Evolutionary conservation across 768 basidiomycete genomes (phyloP).

Genomic region (Steccherinum ochraceum): DNA sequence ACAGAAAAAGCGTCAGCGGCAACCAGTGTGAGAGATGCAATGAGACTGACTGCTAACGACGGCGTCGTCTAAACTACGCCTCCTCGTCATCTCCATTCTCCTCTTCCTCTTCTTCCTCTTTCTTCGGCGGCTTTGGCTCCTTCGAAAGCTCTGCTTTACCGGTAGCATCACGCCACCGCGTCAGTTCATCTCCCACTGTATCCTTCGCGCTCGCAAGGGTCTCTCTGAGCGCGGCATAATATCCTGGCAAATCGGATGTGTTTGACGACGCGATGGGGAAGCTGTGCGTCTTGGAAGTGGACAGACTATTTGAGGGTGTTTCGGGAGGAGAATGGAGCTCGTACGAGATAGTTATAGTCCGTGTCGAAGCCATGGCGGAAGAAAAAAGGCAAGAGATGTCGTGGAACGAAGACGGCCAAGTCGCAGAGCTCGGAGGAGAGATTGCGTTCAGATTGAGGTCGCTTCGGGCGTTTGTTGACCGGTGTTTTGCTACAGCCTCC

Average conservation of each 20-base stretch:
- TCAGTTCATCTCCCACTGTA: conserved; percentile 60
- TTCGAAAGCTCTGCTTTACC: conserved; percentile 59
- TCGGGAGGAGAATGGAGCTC: conserved; percentile 35
- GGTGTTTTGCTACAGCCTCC: conserved; percentile 5
- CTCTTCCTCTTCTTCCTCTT: conserved; percentile 37
- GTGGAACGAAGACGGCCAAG: not conserved
- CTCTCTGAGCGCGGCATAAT: conserved; percentile 44
- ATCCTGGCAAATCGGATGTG: conserved; percentile 22
- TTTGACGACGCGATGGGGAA: conserved; percentile 16
- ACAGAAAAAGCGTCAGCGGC: too few species aligned
- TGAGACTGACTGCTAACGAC: too few species aligned
- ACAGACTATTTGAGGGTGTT: conserved; percentile 15
- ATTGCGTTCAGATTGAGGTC: not conserved
- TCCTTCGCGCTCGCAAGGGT: conserved; percentile 47
- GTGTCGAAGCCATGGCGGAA: conserved; percentile 13
- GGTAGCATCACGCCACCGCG: conserved; percentile 68
- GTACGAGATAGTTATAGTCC: conserved; percentile 35
- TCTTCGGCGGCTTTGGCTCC: conserved; percentile 39
- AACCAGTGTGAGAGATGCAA: too few species aligned
- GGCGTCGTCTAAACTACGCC: too few species aligned
- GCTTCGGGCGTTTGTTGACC: conserved; percentile 6
- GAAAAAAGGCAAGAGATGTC: too few species aligned
- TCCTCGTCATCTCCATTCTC: conserved; percentile 43
- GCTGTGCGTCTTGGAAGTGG: conserved; percentile 17
- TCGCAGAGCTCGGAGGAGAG: not conserved